A percentile compares a stretch with the other conserved stretches of the same genome.
phyloP scores from a whole-genome alignment of 2,329 filamentous ascomycete species.

The Aspergillus sp. region DNA sequence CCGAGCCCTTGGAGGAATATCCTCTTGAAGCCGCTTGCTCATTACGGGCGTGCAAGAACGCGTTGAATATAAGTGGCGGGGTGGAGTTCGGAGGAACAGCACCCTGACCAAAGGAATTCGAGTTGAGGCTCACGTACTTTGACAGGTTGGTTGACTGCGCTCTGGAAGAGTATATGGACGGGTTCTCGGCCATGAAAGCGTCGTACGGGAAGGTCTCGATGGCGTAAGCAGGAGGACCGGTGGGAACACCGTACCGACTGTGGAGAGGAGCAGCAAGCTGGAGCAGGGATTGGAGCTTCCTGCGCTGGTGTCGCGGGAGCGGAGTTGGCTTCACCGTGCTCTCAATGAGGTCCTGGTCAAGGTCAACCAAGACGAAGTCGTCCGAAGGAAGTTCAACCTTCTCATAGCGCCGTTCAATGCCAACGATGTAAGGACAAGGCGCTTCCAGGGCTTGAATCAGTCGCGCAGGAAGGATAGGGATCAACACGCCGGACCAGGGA shows the following conservation, averaged over 20 bases:
- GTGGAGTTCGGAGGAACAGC: slow-evolving; percentile 52
- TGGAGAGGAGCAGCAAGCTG: slow-evolving; percentile 90
- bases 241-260: slow-evolving; percentile 77
- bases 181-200: slow-evolving; percentile 83
- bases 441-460: slow-evolving; percentile 89
- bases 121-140: slow-evolving; percentile 87
- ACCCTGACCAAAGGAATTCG: slow-evolving; percentile 74
- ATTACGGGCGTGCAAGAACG: slow-evolving; percentile 74
- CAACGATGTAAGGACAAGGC: slow-evolving; percentile 95
- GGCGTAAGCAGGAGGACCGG: slow-evolving; percentile 89
- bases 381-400: slow-evolving; percentile 73
- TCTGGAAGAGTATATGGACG: slow-evolving; percentile 72
- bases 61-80: slow-evolving; percentile 79
- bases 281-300: slow-evolving; percentile 84
- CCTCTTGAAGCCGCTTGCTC: slow-evolving; percentile 54
- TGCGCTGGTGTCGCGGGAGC: slow-evolving; percentile 82
- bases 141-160: slow-evolving; percentile 71
- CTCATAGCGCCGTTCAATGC: slow-evolving; percentile 83
- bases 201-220: slow-evolving; percentile 91
- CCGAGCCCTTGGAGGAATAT: slow-evolving; percentile 46
- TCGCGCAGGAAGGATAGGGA: slow-evolving; percentile 83
- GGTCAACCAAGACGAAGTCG: slow-evolving; percentile 90
- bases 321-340: slow-evolving; percentile 74
- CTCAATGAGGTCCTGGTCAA: slow-evolving; percentile 88
- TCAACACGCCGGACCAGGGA: slow-evolving; percentile 91